These are phyloP conservation scores for Fennellomyces sp. DNA, from an alignment of 371 early-diverging fungal genomes.

Conservation along the genomic window DNA sequence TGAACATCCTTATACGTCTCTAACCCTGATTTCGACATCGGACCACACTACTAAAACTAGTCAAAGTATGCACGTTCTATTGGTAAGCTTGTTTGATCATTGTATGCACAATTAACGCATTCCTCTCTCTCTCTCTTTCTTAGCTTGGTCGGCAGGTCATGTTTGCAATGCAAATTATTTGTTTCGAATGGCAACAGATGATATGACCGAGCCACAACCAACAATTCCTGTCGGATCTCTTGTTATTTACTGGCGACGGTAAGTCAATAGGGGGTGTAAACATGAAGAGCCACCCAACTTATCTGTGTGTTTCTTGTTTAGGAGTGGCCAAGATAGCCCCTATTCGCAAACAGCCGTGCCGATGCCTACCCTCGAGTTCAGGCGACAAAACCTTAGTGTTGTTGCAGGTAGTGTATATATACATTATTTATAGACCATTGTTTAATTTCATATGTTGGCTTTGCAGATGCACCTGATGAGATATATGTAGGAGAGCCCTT, in stretches of 20 bases:
- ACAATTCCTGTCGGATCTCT: conserved; percentile 39
- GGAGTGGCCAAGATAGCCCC: conserved; percentile 20
- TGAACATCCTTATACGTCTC: conserved; percentile 18
- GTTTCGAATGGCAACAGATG: conserved; percentile 33
- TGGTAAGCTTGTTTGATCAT: background rate
- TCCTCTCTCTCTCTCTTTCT: background rate
- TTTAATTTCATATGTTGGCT: background rate
- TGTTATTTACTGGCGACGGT: conserved; percentile 47
- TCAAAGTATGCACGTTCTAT: background rate
- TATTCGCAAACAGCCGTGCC: conserved; percentile 27
- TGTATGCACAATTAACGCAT: background rate
- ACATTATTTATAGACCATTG: background rate
- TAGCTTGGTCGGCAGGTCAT: conserved; percentile 48
- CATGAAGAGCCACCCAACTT: background rate
- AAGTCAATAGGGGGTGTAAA: background rate
- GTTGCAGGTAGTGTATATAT: conserved; percentile 36
- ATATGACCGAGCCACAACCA: conserved; percentile 34
- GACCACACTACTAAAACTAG: conserved; percentile 14
- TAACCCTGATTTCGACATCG: conserved; percentile 22
- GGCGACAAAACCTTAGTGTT: conserved; percentile 27
- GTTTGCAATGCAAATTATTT: conserved; percentile 43
- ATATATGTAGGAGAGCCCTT: conserved; percentile 63
- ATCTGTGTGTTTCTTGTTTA: background rate
- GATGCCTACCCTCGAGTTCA: conserved; percentile 37
- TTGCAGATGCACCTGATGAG: conserved; percentile 49